Evolutionary conservation across 345 rosid species (phyloP).

Genomic region (Alliaria petiolata): DNA sequence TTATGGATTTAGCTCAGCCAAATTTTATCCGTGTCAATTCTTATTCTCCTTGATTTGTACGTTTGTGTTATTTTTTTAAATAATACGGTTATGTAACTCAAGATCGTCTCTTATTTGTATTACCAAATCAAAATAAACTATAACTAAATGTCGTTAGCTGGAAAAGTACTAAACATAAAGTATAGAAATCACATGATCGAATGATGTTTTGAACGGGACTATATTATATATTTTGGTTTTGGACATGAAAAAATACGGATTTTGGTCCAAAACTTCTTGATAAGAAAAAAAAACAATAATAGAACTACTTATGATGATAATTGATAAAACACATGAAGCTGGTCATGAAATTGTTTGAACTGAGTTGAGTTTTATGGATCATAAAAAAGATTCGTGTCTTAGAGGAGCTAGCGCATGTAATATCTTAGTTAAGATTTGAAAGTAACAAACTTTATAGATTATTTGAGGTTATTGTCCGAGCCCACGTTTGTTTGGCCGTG

Average conservation of each 20-base stretch:
- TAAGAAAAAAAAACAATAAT: no score
- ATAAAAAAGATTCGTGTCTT: neutral
- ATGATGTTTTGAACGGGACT: no score
- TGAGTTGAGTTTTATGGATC: neutral
- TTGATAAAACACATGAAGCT: neutral
- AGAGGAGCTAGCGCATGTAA: constrained; percentile 26
- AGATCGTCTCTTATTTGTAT: neutral
- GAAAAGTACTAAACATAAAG: no score
- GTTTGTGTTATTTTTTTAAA: no score
- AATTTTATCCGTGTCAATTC: neutral
- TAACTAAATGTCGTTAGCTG: no score
- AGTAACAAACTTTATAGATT: neutral
- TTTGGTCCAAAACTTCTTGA: no score
- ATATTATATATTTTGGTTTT: no score
- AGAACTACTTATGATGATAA: neutral
- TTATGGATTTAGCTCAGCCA: no score
- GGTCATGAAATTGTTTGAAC: neutral
- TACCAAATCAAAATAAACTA: neutral
- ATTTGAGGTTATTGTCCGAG: constrained; percentile 9
- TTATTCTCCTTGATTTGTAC: neutral
- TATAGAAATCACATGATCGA: no score
- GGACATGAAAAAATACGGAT: no score
- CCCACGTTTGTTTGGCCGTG: constrained; percentile 6
- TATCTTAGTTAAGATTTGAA: constrained; percentile 12
- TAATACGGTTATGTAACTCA: no score